A percentile compares a stretch with the other conserved stretches of the same genome.
Evolutionary conservation across 2,329 filamentous ascomycete genomes (phyloP).

Genomic region (Neofusicoccum sp.): DNA sequence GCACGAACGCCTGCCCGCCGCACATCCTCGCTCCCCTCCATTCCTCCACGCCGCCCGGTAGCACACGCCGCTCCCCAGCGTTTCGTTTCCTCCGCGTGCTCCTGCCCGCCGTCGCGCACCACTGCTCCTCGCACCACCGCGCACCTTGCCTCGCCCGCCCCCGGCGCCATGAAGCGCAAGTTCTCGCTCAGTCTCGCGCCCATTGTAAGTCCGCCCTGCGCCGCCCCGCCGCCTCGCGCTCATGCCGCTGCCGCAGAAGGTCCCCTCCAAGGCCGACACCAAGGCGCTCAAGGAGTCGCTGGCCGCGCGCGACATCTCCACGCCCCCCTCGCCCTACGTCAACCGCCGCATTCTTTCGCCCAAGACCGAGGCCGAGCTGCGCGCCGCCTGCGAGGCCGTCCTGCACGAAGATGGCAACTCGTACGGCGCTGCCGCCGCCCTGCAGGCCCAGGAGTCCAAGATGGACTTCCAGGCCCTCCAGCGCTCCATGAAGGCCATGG

Average conservation of each 20-base stretch:
- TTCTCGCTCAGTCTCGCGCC: constrained; percentile 49
- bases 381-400: constrained; percentile 46
- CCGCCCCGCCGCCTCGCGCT: background rate
- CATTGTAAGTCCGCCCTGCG: constrained; percentile 32
- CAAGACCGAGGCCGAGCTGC: constrained; percentile 48
- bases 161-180: constrained; percentile 43
- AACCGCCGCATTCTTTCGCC: constrained; percentile 46
- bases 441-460: constrained; percentile 33
- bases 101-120: constrained; percentile 3
- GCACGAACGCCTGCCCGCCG: constrained; percentile 8
- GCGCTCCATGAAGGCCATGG: constrained; percentile 24
- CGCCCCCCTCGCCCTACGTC: constrained; percentile 46
- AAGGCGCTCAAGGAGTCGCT: constrained; percentile 32
- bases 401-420: constrained; percentile 47
- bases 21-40: constrained; percentile 10
- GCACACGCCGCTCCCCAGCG: background rate
- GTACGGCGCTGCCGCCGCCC: constrained; percentile 35
- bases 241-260: constrained; percentile 32
- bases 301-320: constrained; percentile 34
- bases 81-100: constrained; percentile 9
- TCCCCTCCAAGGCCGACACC: constrained; percentile 34
- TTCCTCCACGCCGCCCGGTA: constrained; percentile 5
- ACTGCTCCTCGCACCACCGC: background rate
- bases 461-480: constrained; percentile 37
- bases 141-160: background rate